Evolutionary conservation across 257 asterid species (phyloP).

Genomic region (Lycium barbarum): DNA sequence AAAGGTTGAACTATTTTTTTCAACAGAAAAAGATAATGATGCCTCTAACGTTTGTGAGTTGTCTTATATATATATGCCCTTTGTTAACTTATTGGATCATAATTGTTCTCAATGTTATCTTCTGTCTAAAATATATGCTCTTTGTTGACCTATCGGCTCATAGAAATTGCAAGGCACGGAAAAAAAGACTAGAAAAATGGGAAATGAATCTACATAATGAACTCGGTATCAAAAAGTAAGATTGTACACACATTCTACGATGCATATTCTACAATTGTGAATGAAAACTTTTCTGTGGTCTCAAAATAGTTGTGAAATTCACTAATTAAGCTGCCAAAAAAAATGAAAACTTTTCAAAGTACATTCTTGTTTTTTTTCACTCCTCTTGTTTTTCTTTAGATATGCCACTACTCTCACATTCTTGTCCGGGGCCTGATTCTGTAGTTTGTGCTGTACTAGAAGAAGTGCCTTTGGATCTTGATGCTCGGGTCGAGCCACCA

Average conservation of each 20-base stretch:
- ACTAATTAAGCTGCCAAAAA: not conserved
- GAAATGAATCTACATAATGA: not conserved
- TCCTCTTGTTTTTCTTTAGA: constrained; percentile 25
- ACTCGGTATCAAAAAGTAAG: constrained; percentile 12
- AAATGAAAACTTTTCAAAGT: not conserved
- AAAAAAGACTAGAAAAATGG: not conserved
- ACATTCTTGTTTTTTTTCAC: not conserved
- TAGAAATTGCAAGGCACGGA: not conserved
- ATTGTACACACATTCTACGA: not conserved
- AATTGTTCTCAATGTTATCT: not conserved
- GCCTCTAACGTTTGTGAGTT: not conserved
- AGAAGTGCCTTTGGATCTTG: constrained; percentile 38
- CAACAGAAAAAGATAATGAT: not conserved
- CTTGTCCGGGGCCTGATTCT: not conserved
- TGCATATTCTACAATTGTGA: constrained; percentile 11
- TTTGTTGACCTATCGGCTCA: not conserved
- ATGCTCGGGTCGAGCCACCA: constrained; percentile 35
- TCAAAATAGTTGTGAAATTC: not conserved
- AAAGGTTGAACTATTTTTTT: not conserved
- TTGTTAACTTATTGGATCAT: not conserved
- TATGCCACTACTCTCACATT: not conserved
- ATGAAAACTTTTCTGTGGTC: not conserved
- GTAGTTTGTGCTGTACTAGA: constrained; percentile 26
- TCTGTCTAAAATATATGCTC: not conserved
- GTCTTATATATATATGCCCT: not conserved